A percentile compares a stretch with the other conserved stretches of the same genome.
Conservation (phyloP, 2,329 filamentous ascomycete genomes). For the Fusarium zealandicum region DNA sequence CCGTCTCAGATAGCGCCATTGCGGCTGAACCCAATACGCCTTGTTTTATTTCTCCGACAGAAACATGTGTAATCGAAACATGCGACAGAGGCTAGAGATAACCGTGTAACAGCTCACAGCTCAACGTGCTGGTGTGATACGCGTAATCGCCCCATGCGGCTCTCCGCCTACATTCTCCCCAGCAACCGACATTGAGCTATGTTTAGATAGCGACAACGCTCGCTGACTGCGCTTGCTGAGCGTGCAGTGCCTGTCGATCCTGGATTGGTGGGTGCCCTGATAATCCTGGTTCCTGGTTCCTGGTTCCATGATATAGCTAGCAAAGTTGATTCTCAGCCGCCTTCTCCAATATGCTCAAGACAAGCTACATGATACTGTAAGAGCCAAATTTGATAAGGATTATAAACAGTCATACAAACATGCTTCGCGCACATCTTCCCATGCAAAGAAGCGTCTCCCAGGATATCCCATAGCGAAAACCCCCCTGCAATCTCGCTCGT, state of each 20-base stretch:
- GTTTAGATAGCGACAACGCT: conserved; percentile 22
- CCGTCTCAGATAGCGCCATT: too few species aligned
- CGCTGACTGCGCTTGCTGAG: neutral
- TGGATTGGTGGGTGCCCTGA: neutral
- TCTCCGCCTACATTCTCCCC: conserved; percentile 3
- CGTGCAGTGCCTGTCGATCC: conserved; percentile 25
- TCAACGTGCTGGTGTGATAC: conserved; percentile 1
- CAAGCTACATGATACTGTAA: too few species aligned
- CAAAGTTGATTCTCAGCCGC: too few species aligned
- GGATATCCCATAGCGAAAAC: neutral
- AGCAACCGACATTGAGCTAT: conserved; percentile 14
- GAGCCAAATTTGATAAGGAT: conserved; percentile 2
- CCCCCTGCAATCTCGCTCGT: conserved; percentile 9
- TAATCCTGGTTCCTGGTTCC: neutral
- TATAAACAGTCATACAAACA: neutral
- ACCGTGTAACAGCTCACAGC: neutral
- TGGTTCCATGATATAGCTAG: too few species aligned
- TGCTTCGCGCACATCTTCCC: neutral
- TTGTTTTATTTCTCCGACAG: neutral
- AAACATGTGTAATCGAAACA: neutral
- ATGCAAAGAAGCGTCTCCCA: neutral
- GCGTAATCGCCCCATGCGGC: conserved; percentile 22
- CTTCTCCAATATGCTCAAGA: neutral
- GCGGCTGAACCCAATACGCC: too few species aligned
- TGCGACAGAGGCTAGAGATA: neutral